Conservation (phyloP, 2,329 filamentous ascomycete genomes). For the Calonectria leucothoes region DNA sequence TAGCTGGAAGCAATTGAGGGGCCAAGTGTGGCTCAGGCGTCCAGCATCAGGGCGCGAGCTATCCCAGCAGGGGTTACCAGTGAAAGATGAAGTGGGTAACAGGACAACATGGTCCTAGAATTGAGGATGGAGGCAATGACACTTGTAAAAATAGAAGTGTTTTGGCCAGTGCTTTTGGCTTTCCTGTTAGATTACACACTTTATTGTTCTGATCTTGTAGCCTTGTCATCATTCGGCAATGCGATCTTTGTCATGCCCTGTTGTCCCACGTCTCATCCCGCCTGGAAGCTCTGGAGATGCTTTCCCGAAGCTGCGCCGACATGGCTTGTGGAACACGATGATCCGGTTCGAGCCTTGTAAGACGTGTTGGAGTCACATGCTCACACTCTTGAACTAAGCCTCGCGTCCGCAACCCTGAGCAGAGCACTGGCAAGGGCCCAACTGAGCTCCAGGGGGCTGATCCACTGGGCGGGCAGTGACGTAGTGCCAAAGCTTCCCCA, state of each 20-base stretch:
- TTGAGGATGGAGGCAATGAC: no score
- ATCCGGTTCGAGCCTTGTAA: neutral
- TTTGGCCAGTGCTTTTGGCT: no score
- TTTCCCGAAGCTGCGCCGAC: neutral
- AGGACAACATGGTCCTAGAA: neutral
- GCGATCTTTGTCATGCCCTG: neutral
- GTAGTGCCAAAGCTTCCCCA: slow-evolving; percentile 41
- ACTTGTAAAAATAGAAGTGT: neutral
- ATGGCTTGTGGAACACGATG: neutral
- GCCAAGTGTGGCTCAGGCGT: neutral
- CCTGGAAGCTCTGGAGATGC: neutral
- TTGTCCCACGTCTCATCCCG: neutral
- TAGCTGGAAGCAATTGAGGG: neutral
- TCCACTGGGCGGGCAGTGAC: slow-evolving; percentile 20
- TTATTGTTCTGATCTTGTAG: neutral
- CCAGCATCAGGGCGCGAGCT: neutral
- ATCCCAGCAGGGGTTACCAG: neutral
- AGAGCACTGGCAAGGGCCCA: neutral
- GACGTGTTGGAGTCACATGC: neutral
- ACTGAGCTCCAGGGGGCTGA: neutral
- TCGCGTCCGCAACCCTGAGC: neutral
- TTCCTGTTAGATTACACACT: no score
- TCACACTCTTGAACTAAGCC: neutral
- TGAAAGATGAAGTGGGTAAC: neutral
- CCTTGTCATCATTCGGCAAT: neutral